Percentiles rank a stretch among this genome's conserved stretches.
Evolutionary conservation across 148 eudicot species (phyloP).

Genomic region (Amaranthus hypochondriacus): DNA sequence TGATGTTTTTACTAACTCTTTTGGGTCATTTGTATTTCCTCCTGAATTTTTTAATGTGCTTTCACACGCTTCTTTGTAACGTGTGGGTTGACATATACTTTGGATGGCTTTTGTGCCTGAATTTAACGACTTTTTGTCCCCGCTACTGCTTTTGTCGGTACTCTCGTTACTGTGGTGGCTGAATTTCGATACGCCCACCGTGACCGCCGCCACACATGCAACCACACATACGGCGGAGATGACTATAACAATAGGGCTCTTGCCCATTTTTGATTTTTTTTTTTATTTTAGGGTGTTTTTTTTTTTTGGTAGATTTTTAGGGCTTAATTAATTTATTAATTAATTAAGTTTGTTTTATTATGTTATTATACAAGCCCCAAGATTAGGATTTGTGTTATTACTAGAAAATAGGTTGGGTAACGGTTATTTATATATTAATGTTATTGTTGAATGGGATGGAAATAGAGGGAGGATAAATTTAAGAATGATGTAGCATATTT

Average conservation of each 20-base stretch:
- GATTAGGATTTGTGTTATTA: not conserved
- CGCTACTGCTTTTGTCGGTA: not conserved
- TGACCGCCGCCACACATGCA: slow-evolving; percentile 26
- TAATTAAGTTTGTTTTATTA: no score
- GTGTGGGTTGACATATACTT: slow-evolving; percentile 34
- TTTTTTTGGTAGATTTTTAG: not conserved
- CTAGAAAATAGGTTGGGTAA: not conserved
- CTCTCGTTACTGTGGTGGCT: not conserved
- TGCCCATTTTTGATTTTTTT: slow-evolving; percentile 13
- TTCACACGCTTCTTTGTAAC: slow-evolving; percentile 32
- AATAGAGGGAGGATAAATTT: not conserved
- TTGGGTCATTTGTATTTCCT: slow-evolving; percentile 34
- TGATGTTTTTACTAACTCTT: slow-evolving; percentile 30
- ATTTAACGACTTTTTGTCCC: no score
- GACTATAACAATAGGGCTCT: slow-evolving; percentile 15
- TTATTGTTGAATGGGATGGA: not conserved
- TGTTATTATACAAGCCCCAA: not conserved
- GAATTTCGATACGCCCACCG: slow-evolving; percentile 22
- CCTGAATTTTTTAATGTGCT: slow-evolving; percentile 22
- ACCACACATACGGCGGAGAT: slow-evolving; percentile 27
- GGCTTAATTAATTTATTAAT: not conserved
- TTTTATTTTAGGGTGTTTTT: no score
- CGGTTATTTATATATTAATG: not conserved
- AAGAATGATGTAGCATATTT: not conserved
- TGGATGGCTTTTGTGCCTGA: slow-evolving; percentile 20